phyloP scores from a whole-genome alignment of 148 eudicot genomes.

The Persicaria tinctoria region DNA sequence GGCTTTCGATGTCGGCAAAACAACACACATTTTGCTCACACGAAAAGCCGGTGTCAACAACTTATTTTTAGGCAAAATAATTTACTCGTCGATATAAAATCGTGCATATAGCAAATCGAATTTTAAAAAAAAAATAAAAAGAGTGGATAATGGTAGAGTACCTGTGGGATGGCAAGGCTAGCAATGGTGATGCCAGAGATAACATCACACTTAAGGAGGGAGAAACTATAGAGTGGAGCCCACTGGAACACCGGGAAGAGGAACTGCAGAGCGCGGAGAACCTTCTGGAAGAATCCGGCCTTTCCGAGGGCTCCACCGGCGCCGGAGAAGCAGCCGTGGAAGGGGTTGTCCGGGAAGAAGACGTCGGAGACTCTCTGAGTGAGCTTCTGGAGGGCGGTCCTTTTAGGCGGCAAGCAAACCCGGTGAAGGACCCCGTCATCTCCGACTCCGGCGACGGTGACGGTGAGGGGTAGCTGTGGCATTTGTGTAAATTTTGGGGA shows the following conservation, averaged over 20 bases:
- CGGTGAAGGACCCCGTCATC: slow-evolving; percentile 35
- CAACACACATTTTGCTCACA: too few species aligned
- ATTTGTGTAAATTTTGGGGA: slow-evolving; percentile 15
- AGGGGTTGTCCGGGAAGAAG: slow-evolving; percentile 86
- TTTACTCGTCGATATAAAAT: too few species aligned
- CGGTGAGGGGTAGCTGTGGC: background rate
- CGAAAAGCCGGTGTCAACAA: too few species aligned
- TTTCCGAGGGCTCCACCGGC: background rate
- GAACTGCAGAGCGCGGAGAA: slow-evolving; percentile 52
- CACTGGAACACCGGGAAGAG: slow-evolving; percentile 80
- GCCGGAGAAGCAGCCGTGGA: slow-evolving; percentile 33
- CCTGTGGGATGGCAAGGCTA: slow-evolving; percentile 73
- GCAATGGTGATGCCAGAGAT: slow-evolving; percentile 72
- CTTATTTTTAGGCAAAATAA: too few species aligned
- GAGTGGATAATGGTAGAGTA: background rate
- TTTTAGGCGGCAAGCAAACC: slow-evolving; percentile 69
- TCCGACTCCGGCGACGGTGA: background rate
- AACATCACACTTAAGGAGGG: slow-evolving; percentile 43
- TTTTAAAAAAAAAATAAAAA: background rate
- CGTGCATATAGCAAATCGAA: too few species aligned
- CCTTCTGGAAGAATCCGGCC: slow-evolving; percentile 22
- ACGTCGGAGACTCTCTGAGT: slow-evolving; percentile 55
- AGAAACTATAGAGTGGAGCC: slow-evolving; percentile 45
- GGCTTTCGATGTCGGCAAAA: too few species aligned
- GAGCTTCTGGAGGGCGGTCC: slow-evolving; percentile 49